A percentile compares a stretch with the other conserved stretches of the same genome.
phyloP scores from a whole-genome alignment of 768 basidiomycete species.

The Calocybe cyanea region DNA sequence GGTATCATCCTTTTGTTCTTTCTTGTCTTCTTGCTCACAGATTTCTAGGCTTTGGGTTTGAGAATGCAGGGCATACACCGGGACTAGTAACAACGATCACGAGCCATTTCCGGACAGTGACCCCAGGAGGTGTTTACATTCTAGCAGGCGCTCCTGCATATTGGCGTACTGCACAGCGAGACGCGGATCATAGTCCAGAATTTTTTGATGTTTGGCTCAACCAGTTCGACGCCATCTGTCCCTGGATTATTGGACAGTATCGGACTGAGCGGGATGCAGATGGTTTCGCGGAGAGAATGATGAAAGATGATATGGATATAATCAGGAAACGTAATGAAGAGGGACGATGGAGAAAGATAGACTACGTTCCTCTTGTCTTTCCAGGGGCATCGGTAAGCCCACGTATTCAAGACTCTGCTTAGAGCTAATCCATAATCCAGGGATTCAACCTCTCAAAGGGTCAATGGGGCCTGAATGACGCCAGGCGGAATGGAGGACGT shows the following conservation, averaged over 20 bases:
- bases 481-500: slow-evolving; percentile 65
- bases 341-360: slow-evolving; percentile 46
- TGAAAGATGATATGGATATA: slow-evolving; percentile 61
- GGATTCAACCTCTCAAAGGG: slow-evolving; percentile 70
- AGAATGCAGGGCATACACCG: slow-evolving; percentile 58
- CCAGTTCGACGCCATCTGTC: slow-evolving; percentile 77
- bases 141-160: slow-evolving; percentile 67
- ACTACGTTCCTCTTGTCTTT: slow-evolving; percentile 81
- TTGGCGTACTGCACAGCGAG: slow-evolving; percentile 70
- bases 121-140: slow-evolving; percentile 73
- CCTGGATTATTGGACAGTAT: slow-evolving; percentile 81
- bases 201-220: slow-evolving; percentile 70
- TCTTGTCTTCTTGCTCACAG: slow-evolving; percentile 1
- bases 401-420: slow-evolving; percentile 2
- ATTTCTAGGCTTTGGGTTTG: slow-evolving; percentile 64
- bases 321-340: slow-evolving; percentile 48
- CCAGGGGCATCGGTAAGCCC: slow-evolving; percentile 76
- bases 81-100: slow-evolving; percentile 52
- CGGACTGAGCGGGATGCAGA: slow-evolving; percentile 58
- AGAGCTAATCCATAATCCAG: slow-evolving; percentile 30
- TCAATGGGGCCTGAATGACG: slow-evolving; percentile 69
- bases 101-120: slow-evolving; percentile 52
- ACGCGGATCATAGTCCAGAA: slow-evolving; percentile 64
- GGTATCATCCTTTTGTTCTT: slow-evolving; percentile 33
- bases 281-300: slow-evolving; percentile 54